Evolutionary conservation across 2,329 filamentous ascomycete genomes (phyloP), one percentile per base, ranked within the genome.

Genomic region (Shiraia bambusicola): DNA sequence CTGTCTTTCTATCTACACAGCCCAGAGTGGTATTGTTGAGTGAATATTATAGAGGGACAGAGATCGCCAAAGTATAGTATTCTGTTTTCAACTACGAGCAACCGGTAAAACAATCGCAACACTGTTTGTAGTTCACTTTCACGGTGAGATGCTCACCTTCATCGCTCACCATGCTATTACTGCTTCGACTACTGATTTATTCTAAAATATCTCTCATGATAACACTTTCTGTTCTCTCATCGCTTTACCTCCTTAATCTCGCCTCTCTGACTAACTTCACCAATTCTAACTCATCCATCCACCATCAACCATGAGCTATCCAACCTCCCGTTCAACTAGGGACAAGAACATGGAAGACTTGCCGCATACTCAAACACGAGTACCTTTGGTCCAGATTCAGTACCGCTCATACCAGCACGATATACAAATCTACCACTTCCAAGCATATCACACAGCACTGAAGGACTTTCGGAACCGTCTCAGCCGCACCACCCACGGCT

Each of bases 351-450:
- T 25, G 17, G 33, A 8, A 30, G 24, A 30, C n/a, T 16, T 8
- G 13, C 12, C 9, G 8, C 8, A 2, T 11, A 7, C 6, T 24
- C 12, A 7, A 17, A 3, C 27, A 10, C 24, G 6, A n/a, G 19
- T 13, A 12, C 14, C 4, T 15, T 22, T 34, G 17, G 31, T 47
- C 28, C 28, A 41, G 39, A 34, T 50, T 1, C 47, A 49, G 19
- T 53, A 56, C 35, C 49, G 52, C n/a, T 49, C 43, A 0, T 62
- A 50, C 11, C 34, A 47, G 2, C 38, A 37, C 4, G 35, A 45
- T 3, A 47, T 62, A 8, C 10, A 10, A 6, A 48, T 63, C n/a
- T 63, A 56, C 35, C 59, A 63, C 37, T 47, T 49, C 22, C 33
- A 27, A 6, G 30, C 48, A 6, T 28, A 36, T 6, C 28, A 40